Conservation (phyloP, 2,329 filamentous ascomycete genomes). For the Aspergillus sp. region DNA sequence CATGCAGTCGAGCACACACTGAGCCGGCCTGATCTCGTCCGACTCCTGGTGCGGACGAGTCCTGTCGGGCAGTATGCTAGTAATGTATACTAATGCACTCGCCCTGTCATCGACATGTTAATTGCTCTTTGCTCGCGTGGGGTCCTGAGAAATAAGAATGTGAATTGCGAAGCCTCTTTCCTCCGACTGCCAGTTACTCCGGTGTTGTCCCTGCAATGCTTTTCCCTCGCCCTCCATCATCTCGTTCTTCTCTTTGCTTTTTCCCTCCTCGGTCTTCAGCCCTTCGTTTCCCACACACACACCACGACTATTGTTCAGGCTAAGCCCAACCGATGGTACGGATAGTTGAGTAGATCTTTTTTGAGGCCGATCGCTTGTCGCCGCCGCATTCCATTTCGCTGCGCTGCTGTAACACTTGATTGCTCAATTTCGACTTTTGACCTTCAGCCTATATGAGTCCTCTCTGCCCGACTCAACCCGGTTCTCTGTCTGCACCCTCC, state of each 20-base stretch:
- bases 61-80: not conserved
- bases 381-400: not conserved
- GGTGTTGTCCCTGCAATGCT: not conserved
- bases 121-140: slow-evolving; percentile 12
- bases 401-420: not conserved
- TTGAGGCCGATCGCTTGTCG: slow-evolving; percentile 3
- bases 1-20: not conserved
- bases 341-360: not conserved
- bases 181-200: not conserved
- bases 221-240: slow-evolving; percentile 3
- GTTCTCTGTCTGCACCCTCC: not conserved
- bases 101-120: slow-evolving; percentile 14
- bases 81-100: not conserved
- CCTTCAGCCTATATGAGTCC: slow-evolving; percentile 5
- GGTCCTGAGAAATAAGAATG: slow-evolving; percentile 6
- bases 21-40: not conserved
- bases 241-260: slow-evolving; percentile 5
- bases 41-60: not conserved
- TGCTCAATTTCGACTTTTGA: not conserved
- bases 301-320: not conserved
- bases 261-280: slow-evolving; percentile 11
- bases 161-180: not conserved
- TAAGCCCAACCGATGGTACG: not conserved
- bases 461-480: not conserved
- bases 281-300: slow-evolving; percentile 6